Conservation (phyloP, 208 protist genomes). For the Leishmania tarentolae region DNA sequence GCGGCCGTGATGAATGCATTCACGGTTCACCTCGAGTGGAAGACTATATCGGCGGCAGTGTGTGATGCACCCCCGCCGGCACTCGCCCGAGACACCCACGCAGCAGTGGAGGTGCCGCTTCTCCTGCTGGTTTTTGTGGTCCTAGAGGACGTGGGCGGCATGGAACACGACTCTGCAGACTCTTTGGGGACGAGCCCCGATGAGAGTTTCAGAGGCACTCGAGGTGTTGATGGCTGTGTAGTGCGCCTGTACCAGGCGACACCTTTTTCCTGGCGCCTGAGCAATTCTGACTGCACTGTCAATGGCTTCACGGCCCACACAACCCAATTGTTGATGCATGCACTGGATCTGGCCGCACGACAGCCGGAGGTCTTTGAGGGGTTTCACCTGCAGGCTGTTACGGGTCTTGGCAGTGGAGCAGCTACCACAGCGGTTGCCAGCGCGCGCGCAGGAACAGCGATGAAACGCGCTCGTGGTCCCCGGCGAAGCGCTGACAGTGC, state of each 20-base stretch:
- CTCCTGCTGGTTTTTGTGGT: slow-evolving; percentile 29
- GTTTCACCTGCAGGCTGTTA: slow-evolving; percentile 9
- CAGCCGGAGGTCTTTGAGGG: slow-evolving; percentile 13
- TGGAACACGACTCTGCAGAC: neutral
- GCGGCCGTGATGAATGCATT: slow-evolving; percentile 18
- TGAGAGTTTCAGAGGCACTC: neutral
- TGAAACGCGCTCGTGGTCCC: neutral
- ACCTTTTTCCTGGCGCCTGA: slow-evolving; percentile 23
- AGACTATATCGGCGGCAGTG: neutral
- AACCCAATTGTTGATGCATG: slow-evolving; percentile 15
- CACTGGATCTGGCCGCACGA: slow-evolving; percentile 23
- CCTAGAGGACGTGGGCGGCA: neutral
- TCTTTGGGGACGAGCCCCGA: neutral
- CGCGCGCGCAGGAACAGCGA: neutral
- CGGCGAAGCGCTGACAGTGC: neutral
- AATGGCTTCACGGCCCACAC: slow-evolving; percentile 5
- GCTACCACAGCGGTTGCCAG: neutral
- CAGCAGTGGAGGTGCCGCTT: slow-evolving; percentile 24
- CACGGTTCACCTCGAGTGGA: slow-evolving; percentile 25
- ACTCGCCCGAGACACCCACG: neutral
- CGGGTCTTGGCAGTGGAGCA: neutral
- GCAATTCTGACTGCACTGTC: neutral
- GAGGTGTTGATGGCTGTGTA: neutral
- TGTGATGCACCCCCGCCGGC: neutral
- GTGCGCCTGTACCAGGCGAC: slow-evolving; percentile 29